A percentile compares a stretch with the other conserved stretches of the same genome.
Evolutionary conservation across 2,329 filamentous ascomycete species (phyloP).

Genomic region (Penicillium sp.): DNA sequence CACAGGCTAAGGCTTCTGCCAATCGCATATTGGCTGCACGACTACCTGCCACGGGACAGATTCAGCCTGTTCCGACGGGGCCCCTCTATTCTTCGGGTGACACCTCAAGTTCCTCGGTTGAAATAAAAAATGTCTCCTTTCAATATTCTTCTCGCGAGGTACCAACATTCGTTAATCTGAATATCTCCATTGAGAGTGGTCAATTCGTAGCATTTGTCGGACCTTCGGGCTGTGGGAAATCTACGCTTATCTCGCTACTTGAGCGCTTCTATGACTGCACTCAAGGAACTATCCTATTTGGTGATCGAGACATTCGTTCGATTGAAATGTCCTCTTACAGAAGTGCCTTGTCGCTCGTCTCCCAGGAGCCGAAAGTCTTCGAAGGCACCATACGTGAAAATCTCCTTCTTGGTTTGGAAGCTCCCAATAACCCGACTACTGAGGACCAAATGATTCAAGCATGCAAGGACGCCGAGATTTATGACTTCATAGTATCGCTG

Average conservation of each 20-base stretch:
- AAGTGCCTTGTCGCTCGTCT: constrained; percentile 33
- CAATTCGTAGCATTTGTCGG: constrained; percentile 49
- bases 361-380: constrained; percentile 48
- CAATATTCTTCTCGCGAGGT: constrained; percentile 35
- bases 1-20: constrained; percentile 39
- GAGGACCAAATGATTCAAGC: constrained; percentile 47
- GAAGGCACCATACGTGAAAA: constrained; percentile 49
- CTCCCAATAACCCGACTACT: constrained; percentile 20
- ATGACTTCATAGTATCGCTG: constrained; percentile 53
- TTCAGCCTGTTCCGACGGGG: background rate
- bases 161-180: constrained; percentile 32
- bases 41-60: background rate
- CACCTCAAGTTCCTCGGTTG: constrained; percentile 25
- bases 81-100: background rate
- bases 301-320: constrained; percentile 29
- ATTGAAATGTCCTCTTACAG: constrained; percentile 34
- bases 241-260: constrained; percentile 41
- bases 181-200: constrained; percentile 37
- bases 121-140: constrained; percentile 37
- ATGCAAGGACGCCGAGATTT: constrained; percentile 52
- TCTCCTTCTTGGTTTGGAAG: constrained; percentile 46
- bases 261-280: constrained; percentile 45
- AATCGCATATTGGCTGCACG: constrained; percentile 38
- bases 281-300: constrained; percentile 39
- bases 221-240: constrained; percentile 50